A percentile compares a stretch with the other conserved stretches of the same genome.
Evolutionary conservation across 768 basidiomycete species (phyloP).

Genomic region (Boletus rubescentipes): DNA sequence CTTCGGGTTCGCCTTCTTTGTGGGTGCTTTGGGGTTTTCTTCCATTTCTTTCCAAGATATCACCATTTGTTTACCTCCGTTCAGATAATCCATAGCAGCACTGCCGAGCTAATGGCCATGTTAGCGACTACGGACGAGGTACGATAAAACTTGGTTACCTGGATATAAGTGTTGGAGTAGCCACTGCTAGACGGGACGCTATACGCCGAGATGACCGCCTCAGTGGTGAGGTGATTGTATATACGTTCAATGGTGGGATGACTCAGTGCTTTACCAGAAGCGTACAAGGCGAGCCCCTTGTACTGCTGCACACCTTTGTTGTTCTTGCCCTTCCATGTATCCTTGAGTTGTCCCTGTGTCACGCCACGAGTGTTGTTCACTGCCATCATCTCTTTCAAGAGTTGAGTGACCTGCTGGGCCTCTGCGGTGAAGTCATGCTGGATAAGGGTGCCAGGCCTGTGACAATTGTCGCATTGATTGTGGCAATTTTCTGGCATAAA

Average conservation of each 20-base stretch:
- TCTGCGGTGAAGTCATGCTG: slow-evolving; percentile 60
- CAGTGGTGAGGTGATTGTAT: slow-evolving; percentile 52
- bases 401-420: slow-evolving; percentile 53
- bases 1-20: slow-evolving; percentile 13
- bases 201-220: slow-evolving; percentile 48
- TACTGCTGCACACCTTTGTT: slow-evolving; percentile 40
- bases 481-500: slow-evolving; percentile 70
- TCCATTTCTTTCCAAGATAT: slow-evolving; percentile 30
- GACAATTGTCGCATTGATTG: slow-evolving; percentile 82
- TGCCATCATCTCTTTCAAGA: slow-evolving; percentile 50
- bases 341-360: slow-evolving; percentile 58
- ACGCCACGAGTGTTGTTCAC: slow-evolving; percentile 47
- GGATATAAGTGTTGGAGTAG: slow-evolving; percentile 52
- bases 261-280: slow-evolving; percentile 49
- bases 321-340: slow-evolving; percentile 66
- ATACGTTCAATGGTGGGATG: slow-evolving; percentile 63
- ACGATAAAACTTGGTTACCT: slow-evolving; percentile 34
- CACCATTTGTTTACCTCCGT: slow-evolving; percentile 16
- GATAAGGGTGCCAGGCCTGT: slow-evolving; percentile 43
- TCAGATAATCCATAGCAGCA: slow-evolving; percentile 23
- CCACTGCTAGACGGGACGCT: slow-evolving; percentile 49
- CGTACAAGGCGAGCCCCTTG: slow-evolving; percentile 52
- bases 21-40: background rate
- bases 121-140: background rate
- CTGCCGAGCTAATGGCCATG: slow-evolving; percentile 13